Percentiles rank a stretch among this genome's conserved stretches.
These are phyloP conservation scores for Alternaria arbusti DNA, from an alignment of 2,329 filamentous ascomycete species.

Conservation along the genomic window DNA sequence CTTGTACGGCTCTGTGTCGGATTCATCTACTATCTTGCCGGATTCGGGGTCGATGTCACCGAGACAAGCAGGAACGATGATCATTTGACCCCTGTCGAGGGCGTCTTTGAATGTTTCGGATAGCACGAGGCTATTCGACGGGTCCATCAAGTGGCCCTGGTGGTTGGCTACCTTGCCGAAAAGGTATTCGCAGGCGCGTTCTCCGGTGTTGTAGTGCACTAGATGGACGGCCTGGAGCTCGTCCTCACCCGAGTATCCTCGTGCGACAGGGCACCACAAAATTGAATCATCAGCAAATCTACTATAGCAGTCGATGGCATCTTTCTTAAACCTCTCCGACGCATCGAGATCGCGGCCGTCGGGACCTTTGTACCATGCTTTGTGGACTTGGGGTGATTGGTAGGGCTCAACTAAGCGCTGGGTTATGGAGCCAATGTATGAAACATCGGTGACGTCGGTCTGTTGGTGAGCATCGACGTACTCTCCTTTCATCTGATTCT, in stretches of 20 bases:
- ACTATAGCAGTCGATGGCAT: neutral
- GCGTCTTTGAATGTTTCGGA: too few species aligned
- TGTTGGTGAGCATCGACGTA: neutral
- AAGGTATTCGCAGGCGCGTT: neutral
- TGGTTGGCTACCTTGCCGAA: neutral
- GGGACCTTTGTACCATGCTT: neutral
- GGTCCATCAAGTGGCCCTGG: neutral
- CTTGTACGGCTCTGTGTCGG: neutral
- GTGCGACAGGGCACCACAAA: too few species aligned
- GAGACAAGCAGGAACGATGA: neutral
- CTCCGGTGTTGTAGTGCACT: neutral
- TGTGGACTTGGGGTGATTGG: neutral
- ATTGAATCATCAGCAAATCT: too few species aligned
- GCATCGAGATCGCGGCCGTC: neutral
- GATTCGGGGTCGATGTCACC: neutral
- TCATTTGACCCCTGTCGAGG: neutral
- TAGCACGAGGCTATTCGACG: neutral
- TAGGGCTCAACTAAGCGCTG: neutral
- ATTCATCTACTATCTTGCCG: neutral
- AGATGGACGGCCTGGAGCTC: neutral
- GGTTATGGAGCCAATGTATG: neutral
- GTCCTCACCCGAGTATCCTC: too few species aligned
- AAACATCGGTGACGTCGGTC: neutral
- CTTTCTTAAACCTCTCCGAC: rapidly evolving
- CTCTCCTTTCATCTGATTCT: neutral